Base-by-base conservation (phyloP, 805 yeast species). In the Metschnikowia cubensis region DNA sequence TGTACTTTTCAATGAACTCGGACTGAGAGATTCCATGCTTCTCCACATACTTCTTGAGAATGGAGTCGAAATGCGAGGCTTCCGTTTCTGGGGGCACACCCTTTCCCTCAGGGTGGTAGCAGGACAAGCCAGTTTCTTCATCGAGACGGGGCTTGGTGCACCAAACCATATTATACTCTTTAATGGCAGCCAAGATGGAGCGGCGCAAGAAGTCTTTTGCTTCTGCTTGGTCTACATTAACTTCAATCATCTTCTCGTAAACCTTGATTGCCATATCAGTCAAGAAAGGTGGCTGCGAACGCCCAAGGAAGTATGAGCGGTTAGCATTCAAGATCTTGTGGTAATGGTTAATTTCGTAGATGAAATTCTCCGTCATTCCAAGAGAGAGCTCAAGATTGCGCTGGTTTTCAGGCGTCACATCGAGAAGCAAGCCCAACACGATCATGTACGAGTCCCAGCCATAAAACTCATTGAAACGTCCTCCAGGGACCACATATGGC, bases 81-180 rank as follows among this genome's bases (percentile, higher is more conserved):
- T 92, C 99, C 0, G 97, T 91, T 65, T 92, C 99, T 5, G 97
- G 97, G 4, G 99, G 98, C 38, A 92, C 82, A n/a, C 98, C 97
- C 25, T 79, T 54, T 18, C 97, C 97, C 48, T 81, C 85, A 0
- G 98, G 97, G 60, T 87, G 89, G 65, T 89, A 92, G 56, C 96
- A 82, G 0, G 97, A 90, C 42, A 92, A 73, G 0, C 96, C 96
- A 0, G 97, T 82, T 11, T 59, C 71, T 13, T 68, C 69, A 63
- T 92, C 97, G 22, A 79, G 69, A 53, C 99, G 77, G 25, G 97
- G 97, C 33, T 64, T 59, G 4, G 81, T 60, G 51, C 77, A 77
- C 99, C 99, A 92, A 6, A 92, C 90, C 0, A 78, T 77, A 44
- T 79, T 66, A 61, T 94, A 92, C 66, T 92, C 99, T 57, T 83